A percentile compares a stretch with the other conserved stretches of the same genome.
These are phyloP conservation scores for Paralagenidium karlingii DNA, from an alignment of 352 stramenopile species.

Conservation along the genomic window DNA sequence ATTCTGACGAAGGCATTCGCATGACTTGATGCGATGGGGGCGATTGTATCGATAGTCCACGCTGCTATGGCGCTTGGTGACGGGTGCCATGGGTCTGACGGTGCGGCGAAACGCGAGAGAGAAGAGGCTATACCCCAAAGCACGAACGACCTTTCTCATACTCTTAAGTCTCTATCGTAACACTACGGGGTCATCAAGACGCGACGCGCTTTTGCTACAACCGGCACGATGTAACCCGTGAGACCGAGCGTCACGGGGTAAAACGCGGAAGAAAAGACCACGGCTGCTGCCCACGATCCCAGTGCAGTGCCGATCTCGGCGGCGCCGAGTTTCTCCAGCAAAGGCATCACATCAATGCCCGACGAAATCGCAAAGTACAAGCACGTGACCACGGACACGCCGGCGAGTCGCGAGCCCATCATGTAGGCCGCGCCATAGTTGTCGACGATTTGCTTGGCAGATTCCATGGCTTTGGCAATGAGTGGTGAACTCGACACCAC, in stretches of 20 bases:
- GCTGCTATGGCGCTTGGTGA: too few species aligned
- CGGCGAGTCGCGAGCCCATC: constrained; percentile 73
- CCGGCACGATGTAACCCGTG: constrained; percentile 58
- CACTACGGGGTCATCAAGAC: too few species aligned
- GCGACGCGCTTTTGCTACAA: constrained; percentile 45
- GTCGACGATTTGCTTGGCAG: constrained; percentile 61
- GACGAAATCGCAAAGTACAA: constrained; percentile 73
- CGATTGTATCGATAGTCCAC: too few species aligned
- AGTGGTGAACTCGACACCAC: constrained; percentile 15
- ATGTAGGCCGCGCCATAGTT: constrained; percentile 83
- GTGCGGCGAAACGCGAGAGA: too few species aligned
- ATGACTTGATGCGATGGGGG: too few species aligned
- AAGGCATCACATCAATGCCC: constrained; percentile 69
- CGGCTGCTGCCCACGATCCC: constrained; percentile 59
- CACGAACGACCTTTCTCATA: too few species aligned
- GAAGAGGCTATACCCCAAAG: too few species aligned
- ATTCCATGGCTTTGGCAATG: constrained; percentile 51
- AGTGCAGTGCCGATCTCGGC: constrained; percentile 57
- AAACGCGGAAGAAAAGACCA: constrained; percentile 64
- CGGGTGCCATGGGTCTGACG: too few species aligned
- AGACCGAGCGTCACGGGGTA: constrained; percentile 72
- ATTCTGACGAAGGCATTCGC: too few species aligned
- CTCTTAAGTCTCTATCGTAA: too few species aligned
- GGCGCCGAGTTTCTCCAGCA: constrained; percentile 55
- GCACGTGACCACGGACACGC: constrained; percentile 53